Percentiles rank a stretch among this genome's conserved stretches.
These are phyloP conservation scores for Neckera pumila DNA, from an alignment of 225 moss, liverwort and hornwort species.

Conservation along the genomic window DNA sequence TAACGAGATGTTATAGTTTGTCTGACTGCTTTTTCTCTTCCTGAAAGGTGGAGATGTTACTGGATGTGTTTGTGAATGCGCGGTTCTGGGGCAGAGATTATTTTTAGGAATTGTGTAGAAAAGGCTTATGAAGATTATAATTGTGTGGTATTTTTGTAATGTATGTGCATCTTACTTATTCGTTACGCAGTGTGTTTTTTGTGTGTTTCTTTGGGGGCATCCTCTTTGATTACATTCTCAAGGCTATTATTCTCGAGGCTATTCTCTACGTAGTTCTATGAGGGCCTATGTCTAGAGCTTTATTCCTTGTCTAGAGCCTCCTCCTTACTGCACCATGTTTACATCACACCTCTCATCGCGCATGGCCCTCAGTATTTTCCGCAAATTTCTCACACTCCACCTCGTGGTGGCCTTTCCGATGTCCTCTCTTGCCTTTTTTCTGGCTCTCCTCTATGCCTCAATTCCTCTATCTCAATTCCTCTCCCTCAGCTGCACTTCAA, in stretches of 20 bases:
- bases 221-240: conserved; percentile 99
- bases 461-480: conserved; percentile 87
- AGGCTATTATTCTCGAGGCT: conserved; percentile 97
- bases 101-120: not conserved
- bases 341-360: conserved; percentile 81
- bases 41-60: not conserved
- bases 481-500: conserved; percentile 99
- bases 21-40: not conserved
- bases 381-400: conserved; percentile 99
- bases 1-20: not conserved
- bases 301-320: conserved; percentile 18
- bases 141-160: conserved; percentile 32
- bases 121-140: not conserved
- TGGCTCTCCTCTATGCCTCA: conserved; percentile 86
- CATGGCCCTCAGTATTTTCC: conserved; percentile 99
- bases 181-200: conserved; percentile 79
- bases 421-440: conserved; percentile 85
- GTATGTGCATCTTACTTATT: conserved; percentile 52
- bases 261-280: conserved; percentile 84
- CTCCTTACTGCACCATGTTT: conserved; percentile 78
- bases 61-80: not conserved
- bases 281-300: conserved; percentile 91
- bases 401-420: conserved; percentile 99
- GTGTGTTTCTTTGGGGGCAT: conserved; percentile 98
- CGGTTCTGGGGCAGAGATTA: not conserved